phyloP scores from a whole-genome alignment of 257 asterid species.

The Plectranthus barbatus region DNA sequence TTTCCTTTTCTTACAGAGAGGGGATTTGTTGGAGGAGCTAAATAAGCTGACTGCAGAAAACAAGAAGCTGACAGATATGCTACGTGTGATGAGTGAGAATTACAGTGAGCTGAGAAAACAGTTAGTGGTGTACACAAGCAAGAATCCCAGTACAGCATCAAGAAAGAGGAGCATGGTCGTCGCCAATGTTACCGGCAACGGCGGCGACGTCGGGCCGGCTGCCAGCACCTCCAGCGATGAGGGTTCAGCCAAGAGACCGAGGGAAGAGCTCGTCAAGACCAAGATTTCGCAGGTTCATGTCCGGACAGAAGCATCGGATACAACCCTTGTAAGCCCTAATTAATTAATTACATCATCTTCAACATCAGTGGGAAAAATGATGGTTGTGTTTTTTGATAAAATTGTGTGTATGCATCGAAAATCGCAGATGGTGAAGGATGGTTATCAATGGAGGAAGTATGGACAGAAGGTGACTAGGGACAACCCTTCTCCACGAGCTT shows the following conservation, averaged over 20 bases:
- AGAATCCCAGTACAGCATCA: conserved; percentile 17
- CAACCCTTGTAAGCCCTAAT: conserved; percentile 58
- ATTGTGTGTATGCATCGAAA: too few relatives aligned
- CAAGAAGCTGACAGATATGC: conserved; percentile 39
- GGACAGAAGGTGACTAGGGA: too few relatives aligned
- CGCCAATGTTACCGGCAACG: too few relatives aligned
- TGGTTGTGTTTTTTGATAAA: too few relatives aligned
- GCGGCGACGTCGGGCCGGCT: too few relatives aligned
- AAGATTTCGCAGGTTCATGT: conserved; percentile 18
- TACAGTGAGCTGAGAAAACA: conserved; percentile 49
- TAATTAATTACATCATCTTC: neutral
- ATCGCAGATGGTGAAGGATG: too few relatives aligned
- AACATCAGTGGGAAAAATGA: too few relatives aligned
- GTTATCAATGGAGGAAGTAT: too few relatives aligned
- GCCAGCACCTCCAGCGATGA: conserved; percentile 45
- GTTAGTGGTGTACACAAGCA: conserved; percentile 29
- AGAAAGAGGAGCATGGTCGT: conserved; percentile 25
- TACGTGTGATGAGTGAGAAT: conserved; percentile 53
- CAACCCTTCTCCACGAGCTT: conserved; percentile 96
- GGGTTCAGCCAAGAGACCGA: conserved; percentile 48
- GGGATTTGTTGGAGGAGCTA: conserved; percentile 62
- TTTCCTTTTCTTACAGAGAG: conserved; percentile 23
- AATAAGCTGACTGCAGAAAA: conserved; percentile 25
- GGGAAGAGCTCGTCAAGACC: conserved; percentile 19
- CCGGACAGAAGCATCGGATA: conserved; percentile 57